phyloP scores from a whole-genome alignment of 2,329 filamentous ascomycete species.

The Calonectria pseudoturangicola region DNA sequence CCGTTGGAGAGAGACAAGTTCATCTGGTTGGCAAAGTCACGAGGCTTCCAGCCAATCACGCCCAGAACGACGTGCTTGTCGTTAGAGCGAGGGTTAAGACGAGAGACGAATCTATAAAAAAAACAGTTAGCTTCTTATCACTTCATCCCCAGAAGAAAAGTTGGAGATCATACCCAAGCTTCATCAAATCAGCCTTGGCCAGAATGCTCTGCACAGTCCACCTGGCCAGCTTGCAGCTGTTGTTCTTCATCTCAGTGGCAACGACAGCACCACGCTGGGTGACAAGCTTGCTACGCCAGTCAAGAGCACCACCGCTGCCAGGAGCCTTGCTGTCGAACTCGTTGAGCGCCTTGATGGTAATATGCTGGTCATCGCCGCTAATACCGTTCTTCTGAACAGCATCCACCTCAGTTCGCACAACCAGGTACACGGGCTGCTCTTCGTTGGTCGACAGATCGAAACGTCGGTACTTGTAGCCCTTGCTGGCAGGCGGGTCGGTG shows the following conservation, averaged over 20 bases:
- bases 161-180: conserved; percentile 83
- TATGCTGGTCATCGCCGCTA: conserved; percentile 91
- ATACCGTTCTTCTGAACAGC: conserved; percentile 96
- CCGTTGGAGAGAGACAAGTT: conserved; percentile 97
- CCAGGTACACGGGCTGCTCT: conserved; percentile 92
- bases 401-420: conserved; percentile 96
- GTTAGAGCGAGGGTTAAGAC: conserved; percentile 92
- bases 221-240: conserved; percentile 97
- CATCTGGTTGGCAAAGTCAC: conserved; percentile 98
- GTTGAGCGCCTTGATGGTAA: conserved; percentile 97
- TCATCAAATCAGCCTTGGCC: conserved; percentile 98
- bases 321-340: conserved; percentile 99
- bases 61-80: conserved; percentile 96
- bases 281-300: conserved; percentile 97
- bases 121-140: conserved; percentile 43
- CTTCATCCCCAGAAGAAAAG: not conserved
- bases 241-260: conserved; percentile 99
- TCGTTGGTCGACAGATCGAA: conserved; percentile 97
- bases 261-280: conserved; percentile 97
- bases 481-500: conserved; percentile 93
- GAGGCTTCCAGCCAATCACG: conserved; percentile 97
- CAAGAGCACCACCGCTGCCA: conserved; percentile 93
- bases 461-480: conserved; percentile 98
- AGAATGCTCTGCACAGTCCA: conserved; percentile 99
- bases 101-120: conserved; percentile 88